phyloP scores from a whole-genome alignment of 2,329 filamentous ascomycete genomes.

The Epicoccum nigrum region DNA sequence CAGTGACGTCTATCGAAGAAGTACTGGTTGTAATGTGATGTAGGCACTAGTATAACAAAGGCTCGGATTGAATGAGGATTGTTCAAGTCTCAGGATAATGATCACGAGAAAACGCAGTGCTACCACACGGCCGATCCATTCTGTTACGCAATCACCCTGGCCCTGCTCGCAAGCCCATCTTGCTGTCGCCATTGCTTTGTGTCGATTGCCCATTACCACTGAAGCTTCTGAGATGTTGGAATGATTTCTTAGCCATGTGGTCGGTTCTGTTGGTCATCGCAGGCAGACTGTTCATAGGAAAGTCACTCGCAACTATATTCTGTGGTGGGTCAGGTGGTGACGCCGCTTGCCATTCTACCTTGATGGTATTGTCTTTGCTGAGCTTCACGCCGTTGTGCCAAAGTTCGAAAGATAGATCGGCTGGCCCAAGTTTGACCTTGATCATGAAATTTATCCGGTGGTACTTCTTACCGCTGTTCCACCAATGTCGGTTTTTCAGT shows the following conservation, averaged over 20 bases:
- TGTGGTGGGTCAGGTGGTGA: slow-evolving; percentile 14
- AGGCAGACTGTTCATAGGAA: slow-evolving; percentile 9
- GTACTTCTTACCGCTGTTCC: slow-evolving; percentile 33
- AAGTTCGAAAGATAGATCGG: slow-evolving; percentile 48
- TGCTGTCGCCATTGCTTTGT: neutral
- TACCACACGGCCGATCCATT: slow-evolving; percentile 5
- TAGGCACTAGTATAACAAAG: too few relatives aligned
- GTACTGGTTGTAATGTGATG: too few relatives aligned
- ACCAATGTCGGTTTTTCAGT: slow-evolving; percentile 25
- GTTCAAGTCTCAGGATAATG: too few relatives aligned
- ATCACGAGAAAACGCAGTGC: too few relatives aligned
- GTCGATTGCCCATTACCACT: neutral
- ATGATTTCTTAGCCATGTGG: slow-evolving; percentile 2
- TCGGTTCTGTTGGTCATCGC: neutral
- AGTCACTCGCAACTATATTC: slow-evolving; percentile 2
- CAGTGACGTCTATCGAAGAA: too few relatives aligned
- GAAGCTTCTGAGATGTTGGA: neutral
- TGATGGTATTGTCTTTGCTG: slow-evolving; percentile 42
- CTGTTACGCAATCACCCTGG: neutral
- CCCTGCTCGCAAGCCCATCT: neutral
- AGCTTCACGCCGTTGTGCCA: slow-evolving; percentile 48
- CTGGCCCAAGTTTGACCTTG: slow-evolving; percentile 48
- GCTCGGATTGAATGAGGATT: too few relatives aligned
- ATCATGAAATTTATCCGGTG: slow-evolving; percentile 43
- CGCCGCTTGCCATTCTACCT: slow-evolving; percentile 42